Evolutionary conservation across 257 asterid species (phyloP).

Genomic region (Lycium ferocissimum): DNA sequence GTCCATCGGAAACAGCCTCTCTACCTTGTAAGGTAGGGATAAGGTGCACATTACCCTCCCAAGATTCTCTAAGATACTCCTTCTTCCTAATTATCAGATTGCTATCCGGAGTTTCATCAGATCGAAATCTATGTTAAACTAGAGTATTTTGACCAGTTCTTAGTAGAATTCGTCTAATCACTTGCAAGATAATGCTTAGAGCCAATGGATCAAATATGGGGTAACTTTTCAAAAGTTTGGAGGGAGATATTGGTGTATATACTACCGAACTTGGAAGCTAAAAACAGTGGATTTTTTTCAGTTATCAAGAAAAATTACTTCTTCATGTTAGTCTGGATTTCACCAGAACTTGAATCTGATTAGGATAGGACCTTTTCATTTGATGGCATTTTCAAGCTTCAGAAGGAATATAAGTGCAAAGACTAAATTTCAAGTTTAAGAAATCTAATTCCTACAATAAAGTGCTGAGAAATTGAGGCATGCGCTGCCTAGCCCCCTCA

Average conservation of each 20-base stretch:
- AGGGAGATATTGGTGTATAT: neutral
- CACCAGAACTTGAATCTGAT: neutral
- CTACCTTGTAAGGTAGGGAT: too few species aligned
- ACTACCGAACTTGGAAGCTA: neutral
- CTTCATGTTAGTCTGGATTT: neutral
- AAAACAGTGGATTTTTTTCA: neutral
- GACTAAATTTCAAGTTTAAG: neutral
- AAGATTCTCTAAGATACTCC: neutral
- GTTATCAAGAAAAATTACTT: neutral
- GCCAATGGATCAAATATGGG: neutral
- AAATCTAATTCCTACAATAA: neutral
- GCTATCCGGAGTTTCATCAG: neutral
- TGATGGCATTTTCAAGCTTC: conserved; percentile 5
- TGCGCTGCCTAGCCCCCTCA: neutral
- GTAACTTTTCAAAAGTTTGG: neutral
- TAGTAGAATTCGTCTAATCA: neutral
- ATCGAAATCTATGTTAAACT: neutral
- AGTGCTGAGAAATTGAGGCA: too few species aligned
- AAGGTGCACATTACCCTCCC: neutral
- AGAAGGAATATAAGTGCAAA: neutral
- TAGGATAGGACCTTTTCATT: neutral
- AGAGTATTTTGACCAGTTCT: neutral
- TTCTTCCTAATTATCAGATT: neutral
- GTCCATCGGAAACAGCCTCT: too few species aligned
- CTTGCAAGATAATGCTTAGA: neutral